A percentile compares a stretch with the other conserved stretches of the same genome.
These are phyloP conservation scores for Beta corolliflora DNA, from an alignment of 179 eudicot species.

Conservation along the genomic window DNA sequence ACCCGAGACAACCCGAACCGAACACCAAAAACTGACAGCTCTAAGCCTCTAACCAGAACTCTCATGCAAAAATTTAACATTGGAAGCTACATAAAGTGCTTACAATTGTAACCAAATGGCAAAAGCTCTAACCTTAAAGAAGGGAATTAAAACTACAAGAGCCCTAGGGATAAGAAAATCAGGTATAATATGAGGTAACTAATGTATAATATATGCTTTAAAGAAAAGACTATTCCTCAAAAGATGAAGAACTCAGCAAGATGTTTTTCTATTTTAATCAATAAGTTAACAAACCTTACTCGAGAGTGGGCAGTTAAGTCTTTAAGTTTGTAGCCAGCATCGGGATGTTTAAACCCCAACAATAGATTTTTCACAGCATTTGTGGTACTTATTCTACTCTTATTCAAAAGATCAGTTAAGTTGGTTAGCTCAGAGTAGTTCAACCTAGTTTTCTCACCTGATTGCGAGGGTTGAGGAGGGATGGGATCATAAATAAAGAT, in stretches of 20 bases:
- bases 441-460: neutral
- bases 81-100: neutral
- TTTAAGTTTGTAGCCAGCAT: neutral
- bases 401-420: neutral
- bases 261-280: neutral
- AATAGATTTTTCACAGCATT: neutral
- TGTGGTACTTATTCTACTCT: neutral
- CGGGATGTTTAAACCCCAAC: neutral
- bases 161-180: neutral
- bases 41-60: too few species aligned
- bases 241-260: neutral
- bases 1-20: too few species aligned
- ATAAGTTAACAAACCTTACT: too few species aligned
- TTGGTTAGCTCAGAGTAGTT: neutral
- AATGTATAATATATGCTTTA: neutral
- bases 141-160: neutral
- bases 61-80: neutral
- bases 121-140: neutral
- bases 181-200: neutral
- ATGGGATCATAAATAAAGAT: conserved; percentile 4
- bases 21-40: too few species aligned
- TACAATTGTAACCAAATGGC: neutral
- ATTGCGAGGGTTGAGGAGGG: neutral
- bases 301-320: neutral
- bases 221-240: neutral